A percentile compares a stretch with the other conserved stretches of the same genome.
phyloP scores from a whole-genome alignment of 768 basidiomycete species.

The Mycena olivaceomarginata region DNA sequence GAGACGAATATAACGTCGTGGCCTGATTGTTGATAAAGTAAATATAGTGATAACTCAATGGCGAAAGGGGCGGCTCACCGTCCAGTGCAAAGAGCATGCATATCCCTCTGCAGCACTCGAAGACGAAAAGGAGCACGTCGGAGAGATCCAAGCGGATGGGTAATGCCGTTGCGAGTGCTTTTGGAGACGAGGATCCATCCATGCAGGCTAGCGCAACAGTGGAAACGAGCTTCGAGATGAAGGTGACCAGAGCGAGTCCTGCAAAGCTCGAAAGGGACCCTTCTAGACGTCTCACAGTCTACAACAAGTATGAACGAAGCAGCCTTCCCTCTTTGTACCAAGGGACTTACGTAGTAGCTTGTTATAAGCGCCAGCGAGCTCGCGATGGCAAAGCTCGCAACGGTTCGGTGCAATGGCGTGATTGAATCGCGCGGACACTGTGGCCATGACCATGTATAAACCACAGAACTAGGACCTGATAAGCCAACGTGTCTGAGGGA shows the following conservation, averaged over 20 bases:
- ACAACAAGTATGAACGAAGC: background rate
- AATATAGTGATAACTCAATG: background rate
- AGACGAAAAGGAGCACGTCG: background rate
- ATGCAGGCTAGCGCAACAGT: background rate
- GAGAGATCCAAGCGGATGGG: background rate
- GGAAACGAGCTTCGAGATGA: background rate
- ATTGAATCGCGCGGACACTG: conserved; percentile 11
- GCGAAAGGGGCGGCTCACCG: background rate
- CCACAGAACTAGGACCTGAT: background rate
- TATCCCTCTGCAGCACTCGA: background rate
- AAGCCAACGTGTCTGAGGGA: background rate
- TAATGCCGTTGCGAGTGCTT: background rate
- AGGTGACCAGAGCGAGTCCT: background rate
- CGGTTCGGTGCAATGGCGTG: background rate
- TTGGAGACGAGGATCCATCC: background rate
- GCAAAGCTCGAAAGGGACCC: conserved; percentile 5
- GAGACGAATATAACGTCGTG: conserved; percentile 10
- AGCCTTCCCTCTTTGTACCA: background rate
- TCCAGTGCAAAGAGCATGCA: background rate
- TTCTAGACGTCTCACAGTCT: conserved; percentile 7
- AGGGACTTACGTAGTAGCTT: conserved; percentile 1
- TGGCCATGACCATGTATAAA: conserved; percentile 12
- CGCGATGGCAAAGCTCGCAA: background rate
- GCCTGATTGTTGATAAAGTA: background rate
- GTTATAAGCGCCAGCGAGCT: conserved; percentile 8